Evolutionary conservation across 768 basidiomycete species (phyloP), one percentile per base, ranked within the genome.

Genomic region (Chlorophyllum brunneum): DNA sequence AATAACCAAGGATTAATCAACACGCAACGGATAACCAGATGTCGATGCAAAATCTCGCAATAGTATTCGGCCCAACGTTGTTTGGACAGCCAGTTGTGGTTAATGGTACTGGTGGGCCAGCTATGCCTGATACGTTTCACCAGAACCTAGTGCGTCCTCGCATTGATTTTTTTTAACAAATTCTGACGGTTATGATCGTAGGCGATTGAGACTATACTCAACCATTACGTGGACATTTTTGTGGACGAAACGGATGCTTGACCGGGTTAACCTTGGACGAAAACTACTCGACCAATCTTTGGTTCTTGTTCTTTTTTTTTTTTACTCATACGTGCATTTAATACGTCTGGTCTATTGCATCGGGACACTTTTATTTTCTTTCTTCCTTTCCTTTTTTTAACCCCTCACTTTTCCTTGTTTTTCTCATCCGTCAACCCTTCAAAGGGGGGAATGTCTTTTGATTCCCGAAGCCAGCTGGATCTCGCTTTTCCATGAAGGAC

Each of bases 1-100:
- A 42, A 18, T 24, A 23, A 20, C 22, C 3, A 62, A 95, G 92
- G 64, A 83, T 97, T 54, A 80, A 80, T 38, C 78, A 85, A 60
- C 80, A 83, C 59, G 85, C 92, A 56, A 66, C 78, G 9, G 78
- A 83, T 38, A 98, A 98, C 67, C 85, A 88, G 31, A 98, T 98
- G 95, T 85, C 88, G 4, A 83, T 88, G 56, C 87, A 89, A 59
- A 98, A 98, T 68, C 72, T 99, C 23, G 85, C 92, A 4, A 97
- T 98, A 61, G 92, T 99, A 16, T 98, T 99, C 68, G 97, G 97
- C 3, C 97, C 95, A n/a, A 98, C 95, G 4, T 72, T 99, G 18
- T 88, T 98, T 61, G 86, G 93, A n/a, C 80, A 81, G 60, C 80
- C 80, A 56, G 73, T 79, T 36, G 79, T 83, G 3, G 70, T 72